Evolutionary conservation across 805 yeast species (phyloP).

Genomic region (Yarrowia yakushimensis): DNA sequence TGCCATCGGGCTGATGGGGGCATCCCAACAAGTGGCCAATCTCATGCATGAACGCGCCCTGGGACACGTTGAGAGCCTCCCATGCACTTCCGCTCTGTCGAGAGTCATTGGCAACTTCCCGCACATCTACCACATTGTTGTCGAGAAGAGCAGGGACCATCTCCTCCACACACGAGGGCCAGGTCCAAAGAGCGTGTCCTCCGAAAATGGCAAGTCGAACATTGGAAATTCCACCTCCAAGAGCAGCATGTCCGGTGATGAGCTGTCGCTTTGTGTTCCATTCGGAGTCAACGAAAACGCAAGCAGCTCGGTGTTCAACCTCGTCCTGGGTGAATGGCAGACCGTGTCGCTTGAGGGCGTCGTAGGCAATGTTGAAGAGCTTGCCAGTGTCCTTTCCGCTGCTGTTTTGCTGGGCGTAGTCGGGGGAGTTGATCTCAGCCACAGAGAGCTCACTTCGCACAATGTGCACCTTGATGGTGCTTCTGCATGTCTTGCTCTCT

Average conservation of each 20-base stretch:
- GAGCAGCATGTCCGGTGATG: conserved; percentile 84
- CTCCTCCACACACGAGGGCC: conserved; percentile 83
- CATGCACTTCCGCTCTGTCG: conserved; percentile 81
- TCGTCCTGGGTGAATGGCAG: conserved; percentile 48
- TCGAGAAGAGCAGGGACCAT: conserved; percentile 68
- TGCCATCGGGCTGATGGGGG: conserved; percentile 87
- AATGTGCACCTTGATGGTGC: conserved; percentile 74
- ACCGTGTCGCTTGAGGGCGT: conserved; percentile 58
- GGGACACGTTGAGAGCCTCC: conserved; percentile 82
- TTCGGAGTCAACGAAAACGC: conserved; percentile 76
- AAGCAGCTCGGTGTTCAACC: conserved; percentile 74
- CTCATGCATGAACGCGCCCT: conserved; percentile 95
- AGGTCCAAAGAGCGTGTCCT: conserved; percentile 83
- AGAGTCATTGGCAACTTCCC: conserved; percentile 86
- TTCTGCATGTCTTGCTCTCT: conserved; percentile 45
- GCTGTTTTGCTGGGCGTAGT: conserved; percentile 82
- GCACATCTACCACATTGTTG: conserved; percentile 55
- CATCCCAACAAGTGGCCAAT: conserved; percentile 88
- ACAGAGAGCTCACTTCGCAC: conserved; percentile 63
- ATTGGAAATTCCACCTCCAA: conserved; percentile 79
- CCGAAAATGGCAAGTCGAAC: conserved; percentile 87
- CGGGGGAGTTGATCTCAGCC: conserved; percentile 68
- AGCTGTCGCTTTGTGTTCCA: conserved; percentile 62
- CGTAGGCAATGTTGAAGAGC: conserved; percentile 72
- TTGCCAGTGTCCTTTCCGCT: conserved; percentile 72